Conservation (phyloP, 805 yeast species). For the Yamadazyma nakazawae region DNA sequence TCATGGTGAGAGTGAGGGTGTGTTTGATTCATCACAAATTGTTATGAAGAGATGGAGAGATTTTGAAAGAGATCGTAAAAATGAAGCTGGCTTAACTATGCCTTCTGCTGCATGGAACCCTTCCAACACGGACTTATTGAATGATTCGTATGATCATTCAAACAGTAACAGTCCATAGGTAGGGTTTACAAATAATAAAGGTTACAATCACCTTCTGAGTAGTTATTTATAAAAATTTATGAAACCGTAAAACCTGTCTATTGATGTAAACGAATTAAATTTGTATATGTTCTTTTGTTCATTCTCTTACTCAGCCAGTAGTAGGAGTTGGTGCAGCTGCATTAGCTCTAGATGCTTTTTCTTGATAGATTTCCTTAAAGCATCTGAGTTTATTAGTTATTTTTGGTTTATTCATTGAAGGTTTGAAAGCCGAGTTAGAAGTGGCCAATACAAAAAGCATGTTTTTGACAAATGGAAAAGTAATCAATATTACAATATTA, state of each 20-base stretch:
- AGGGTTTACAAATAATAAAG: neutral
- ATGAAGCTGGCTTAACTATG: slow-evolving; percentile 20
- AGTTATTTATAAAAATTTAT: neutral
- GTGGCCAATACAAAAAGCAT: slow-evolving; percentile 25
- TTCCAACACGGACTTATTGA: slow-evolving; percentile 24
- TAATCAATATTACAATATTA: too few species aligned
- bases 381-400: slow-evolving; percentile 37
- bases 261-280: neutral
- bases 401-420: slow-evolving; percentile 29
- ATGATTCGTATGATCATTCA: slow-evolving; percentile 12
- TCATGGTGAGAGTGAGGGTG: slow-evolving; percentile 72
- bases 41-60: slow-evolving; percentile 94
- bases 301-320: neutral
- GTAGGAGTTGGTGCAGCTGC: neutral
- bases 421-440: slow-evolving; percentile 38
- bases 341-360: slow-evolving; percentile 14
- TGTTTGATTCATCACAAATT: slow-evolving; percentile 87
- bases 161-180: slow-evolving; percentile 2
- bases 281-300: neutral
- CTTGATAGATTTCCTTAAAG: slow-evolving; percentile 29
- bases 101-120: slow-evolving; percentile 49
- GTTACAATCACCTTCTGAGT: neutral
- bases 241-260: neutral
- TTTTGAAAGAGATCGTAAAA: slow-evolving; percentile 68
- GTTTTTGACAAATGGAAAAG: too few species aligned